Conservation (phyloP, 352 stramenopile species). For the Stephanocyclus meneghinianus region DNA sequence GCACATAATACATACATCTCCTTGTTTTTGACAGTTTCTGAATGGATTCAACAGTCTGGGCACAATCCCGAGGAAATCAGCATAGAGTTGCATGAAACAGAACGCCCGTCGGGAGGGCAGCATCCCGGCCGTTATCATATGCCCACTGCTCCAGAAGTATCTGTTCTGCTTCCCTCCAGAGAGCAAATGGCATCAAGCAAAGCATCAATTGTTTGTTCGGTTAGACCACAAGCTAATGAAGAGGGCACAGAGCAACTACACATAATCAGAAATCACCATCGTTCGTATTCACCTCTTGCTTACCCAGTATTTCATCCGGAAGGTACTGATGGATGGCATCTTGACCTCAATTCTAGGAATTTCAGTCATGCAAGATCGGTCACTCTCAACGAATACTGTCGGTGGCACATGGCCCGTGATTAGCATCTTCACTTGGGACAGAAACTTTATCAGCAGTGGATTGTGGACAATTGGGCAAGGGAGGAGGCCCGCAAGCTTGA, state of each 20-base stretch:
- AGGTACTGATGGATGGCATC: slow-evolving; percentile 31
- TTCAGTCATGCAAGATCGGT: background rate
- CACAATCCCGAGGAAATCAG: background rate
- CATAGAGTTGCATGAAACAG: too few relatives aligned
- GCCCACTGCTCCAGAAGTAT: background rate
- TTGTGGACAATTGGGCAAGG: slow-evolving; percentile 30
- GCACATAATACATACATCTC: background rate
- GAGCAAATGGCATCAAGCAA: background rate
- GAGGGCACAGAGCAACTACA: background rate
- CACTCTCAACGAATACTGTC: background rate
- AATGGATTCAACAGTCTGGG: background rate
- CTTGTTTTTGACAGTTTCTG: background rate
- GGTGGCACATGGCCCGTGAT: slow-evolving; percentile 16
- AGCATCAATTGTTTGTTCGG: slow-evolving; percentile 15
- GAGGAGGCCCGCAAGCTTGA: background rate
- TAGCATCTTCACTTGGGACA: slow-evolving; percentile 1
- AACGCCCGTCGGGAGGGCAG: background rate
- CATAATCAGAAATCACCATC: background rate
- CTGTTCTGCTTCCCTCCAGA: background rate
- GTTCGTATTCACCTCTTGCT: background rate
- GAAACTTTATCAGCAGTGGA: slow-evolving; percentile 24
- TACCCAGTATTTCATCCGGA: slow-evolving; percentile 31
- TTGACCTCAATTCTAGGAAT: background rate
- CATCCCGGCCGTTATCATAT: slow-evolving; percentile 8
- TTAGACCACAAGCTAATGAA: background rate